Evolutionary conservation across 768 basidiomycete species (phyloP), one percentile per base, ranked within the genome.

Genomic region (Sporobolomyces roseus): DNA sequence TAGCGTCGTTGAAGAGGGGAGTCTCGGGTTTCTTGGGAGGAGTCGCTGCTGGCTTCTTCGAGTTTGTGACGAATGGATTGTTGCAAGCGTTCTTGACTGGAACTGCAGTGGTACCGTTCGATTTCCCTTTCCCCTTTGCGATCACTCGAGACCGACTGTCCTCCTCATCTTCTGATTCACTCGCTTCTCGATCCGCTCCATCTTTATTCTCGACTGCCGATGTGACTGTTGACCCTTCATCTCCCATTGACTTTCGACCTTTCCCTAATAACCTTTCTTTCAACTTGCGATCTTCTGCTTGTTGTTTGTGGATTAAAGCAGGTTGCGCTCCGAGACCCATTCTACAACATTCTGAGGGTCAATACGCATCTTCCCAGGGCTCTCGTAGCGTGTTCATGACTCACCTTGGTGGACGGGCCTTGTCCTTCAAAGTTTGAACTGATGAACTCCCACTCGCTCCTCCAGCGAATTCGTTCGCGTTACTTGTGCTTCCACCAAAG

Each of bases 251-350:
- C 16, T 23, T 10, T 35, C 41, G 35, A 35, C 36, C 23, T 32
- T 46, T 48, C 41, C 58, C 25, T 3, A 59, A 25, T 7, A 71
- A 65, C 17, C 52, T 65, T 10, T 64, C 30, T 21, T 29, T 33
- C 41, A 71, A 30, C 30, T 55, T 67, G 56, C 62, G 61, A 43
- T 68, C 66, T 23, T 72, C 66, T 17, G 64, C 63, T 55, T 61
- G 63, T 38, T 64, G 58, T 19, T 52, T 38, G 49, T 72, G 65
- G 9, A 55, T 19, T 0, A 65, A 46, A 16, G 66, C 50, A 19
- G 55, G 54, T 3, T n/a, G n/a, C 0, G 71, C 71, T 25, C 71
- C 71, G 2, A 72, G 61, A 33, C 71, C 71, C 33, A 72, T 52
- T 21, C 71, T 72, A 55, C 7, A 23, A 51, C 7, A 21, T 10